Evolutionary conservation across 768 basidiomycete species (phyloP).

Genomic region (Coprinopsis marcescibilis): DNA sequence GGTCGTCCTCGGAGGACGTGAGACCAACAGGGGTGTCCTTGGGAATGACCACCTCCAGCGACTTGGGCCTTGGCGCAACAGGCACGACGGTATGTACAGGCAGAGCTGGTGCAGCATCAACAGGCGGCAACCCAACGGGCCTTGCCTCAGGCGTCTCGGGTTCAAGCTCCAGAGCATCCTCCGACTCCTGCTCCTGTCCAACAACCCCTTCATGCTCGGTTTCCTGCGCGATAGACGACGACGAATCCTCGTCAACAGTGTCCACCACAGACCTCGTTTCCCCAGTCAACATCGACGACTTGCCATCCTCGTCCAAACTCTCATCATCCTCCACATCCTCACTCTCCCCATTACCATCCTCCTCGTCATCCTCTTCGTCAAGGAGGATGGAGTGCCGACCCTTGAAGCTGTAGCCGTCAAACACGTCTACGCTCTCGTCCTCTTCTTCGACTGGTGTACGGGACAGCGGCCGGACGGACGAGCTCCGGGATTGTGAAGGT

Average conservation of each 20-base stretch:
- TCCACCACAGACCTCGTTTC: constrained; percentile 11
- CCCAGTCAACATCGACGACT: constrained; percentile 17
- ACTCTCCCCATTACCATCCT: constrained; percentile 40
- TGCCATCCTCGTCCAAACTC: constrained; percentile 23
- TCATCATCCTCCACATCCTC: constrained; percentile 41
- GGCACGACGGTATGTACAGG: background rate
- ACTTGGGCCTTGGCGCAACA: constrained; percentile 3
- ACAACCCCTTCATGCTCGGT: background rate
- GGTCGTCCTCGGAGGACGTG: constrained; percentile 6
- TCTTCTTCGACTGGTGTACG: constrained; percentile 16
- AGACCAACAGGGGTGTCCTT: constrained; percentile 3
- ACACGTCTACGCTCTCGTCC: constrained; percentile 68
- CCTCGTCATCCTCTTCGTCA: constrained; percentile 65
- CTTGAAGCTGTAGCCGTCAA: constrained; percentile 93
- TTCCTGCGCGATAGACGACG: no score
- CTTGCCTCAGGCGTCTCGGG: constrained; percentile 77
- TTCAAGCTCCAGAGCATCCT: constrained; percentile 37
- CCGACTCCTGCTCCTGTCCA: constrained; percentile 17
- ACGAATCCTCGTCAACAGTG: constrained; percentile 14
- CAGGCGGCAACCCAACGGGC: constrained; percentile 25
- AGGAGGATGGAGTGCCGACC: constrained; percentile 76
- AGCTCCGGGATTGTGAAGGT: constrained; percentile 74
- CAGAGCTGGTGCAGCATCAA: constrained; percentile 6
- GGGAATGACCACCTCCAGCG: constrained; percentile 8
- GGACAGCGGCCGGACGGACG: constrained; percentile 47